phyloP scores from a whole-genome alignment of 129 eudicot genomes.

The Logfia minima region DNA sequence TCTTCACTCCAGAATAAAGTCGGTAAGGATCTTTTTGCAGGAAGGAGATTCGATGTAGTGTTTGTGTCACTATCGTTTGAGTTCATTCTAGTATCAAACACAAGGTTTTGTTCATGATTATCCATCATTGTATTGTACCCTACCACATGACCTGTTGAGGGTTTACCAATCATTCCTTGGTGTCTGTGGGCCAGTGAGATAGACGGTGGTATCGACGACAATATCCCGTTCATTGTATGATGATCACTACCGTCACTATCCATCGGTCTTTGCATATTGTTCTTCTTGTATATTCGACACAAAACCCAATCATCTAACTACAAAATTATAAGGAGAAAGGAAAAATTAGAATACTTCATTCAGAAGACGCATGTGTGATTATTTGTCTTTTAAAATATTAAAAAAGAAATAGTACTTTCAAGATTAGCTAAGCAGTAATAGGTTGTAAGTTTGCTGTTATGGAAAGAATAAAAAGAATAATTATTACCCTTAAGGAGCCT shows the following conservation, averaged over 20 bases:
- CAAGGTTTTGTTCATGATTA: slow-evolving; percentile 39
- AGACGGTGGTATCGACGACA: slow-evolving; percentile 41
- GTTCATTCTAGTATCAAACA: slow-evolving; percentile 45
- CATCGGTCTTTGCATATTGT: slow-evolving; percentile 60
- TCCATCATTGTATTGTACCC: slow-evolving; percentile 50
- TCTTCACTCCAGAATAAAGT: slow-evolving; percentile 62
- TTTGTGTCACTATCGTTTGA: slow-evolving; percentile 32
- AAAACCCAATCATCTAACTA: slow-evolving; percentile 97
- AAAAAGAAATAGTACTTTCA: neutral
- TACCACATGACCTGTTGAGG: slow-evolving; percentile 6
- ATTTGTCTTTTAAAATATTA: neutral
- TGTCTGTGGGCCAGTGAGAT: slow-evolving; percentile 37
- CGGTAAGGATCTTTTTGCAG: slow-evolving; percentile 45
- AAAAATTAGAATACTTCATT: no score
- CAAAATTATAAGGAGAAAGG: neutral
- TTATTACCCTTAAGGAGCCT: slow-evolving; percentile 67
- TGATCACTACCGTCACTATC: slow-evolving; percentile 55
- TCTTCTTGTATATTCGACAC: slow-evolving; percentile 93
- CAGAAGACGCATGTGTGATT: neutral
- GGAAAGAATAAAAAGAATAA: neutral
- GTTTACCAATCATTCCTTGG: slow-evolving; percentile 24
- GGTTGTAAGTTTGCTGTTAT: neutral
- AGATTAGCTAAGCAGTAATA: neutral
- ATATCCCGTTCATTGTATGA: slow-evolving; percentile 44
- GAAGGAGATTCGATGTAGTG: slow-evolving; percentile 31